Percentiles rank a stretch among this genome's conserved stretches.
phyloP scores from a whole-genome alignment of 2,329 filamentous ascomycete species.

The Claviceps pazoutovae region DNA sequence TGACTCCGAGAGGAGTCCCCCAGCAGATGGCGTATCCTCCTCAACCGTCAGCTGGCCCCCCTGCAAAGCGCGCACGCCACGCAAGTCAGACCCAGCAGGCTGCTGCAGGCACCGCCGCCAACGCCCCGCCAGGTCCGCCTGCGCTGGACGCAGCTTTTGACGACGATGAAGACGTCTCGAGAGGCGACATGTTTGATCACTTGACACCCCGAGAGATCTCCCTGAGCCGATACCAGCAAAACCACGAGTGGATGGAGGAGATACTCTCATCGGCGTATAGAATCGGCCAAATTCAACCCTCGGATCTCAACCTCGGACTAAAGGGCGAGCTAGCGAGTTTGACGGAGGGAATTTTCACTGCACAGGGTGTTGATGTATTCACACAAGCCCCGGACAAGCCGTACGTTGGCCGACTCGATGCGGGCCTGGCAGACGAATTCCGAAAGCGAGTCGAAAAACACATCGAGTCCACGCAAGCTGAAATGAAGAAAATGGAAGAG shows the following conservation, averaged over 20 bases:
- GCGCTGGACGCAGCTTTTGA: constrained; percentile 43
- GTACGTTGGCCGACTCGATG: constrained; percentile 50
- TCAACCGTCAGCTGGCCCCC: constrained; percentile 34
- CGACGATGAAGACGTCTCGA: constrained; percentile 78
- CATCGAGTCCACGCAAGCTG: constrained; percentile 57
- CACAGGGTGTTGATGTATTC: constrained; percentile 35
- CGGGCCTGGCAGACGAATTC: constrained; percentile 72
- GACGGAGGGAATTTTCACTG: constrained; percentile 74
- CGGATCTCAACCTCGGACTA: constrained; percentile 74
- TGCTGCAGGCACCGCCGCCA: constrained; percentile 6
- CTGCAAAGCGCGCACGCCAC: constrained; percentile 40
- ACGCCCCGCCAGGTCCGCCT: constrained; percentile 23
- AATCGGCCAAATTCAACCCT: constrained; percentile 70
- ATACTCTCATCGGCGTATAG: constrained; percentile 82
- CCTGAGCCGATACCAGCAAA: constrained; percentile 73
- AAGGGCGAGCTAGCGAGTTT: constrained; percentile 69
- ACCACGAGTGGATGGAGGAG: constrained; percentile 99
- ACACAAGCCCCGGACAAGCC: constrained; percentile 39
- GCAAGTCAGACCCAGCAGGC: constrained; percentile 25
- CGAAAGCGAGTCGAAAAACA: constrained; percentile 61
- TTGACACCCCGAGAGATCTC: constrained; percentile 84
- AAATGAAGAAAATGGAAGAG: constrained; percentile 73
- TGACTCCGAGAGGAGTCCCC: constrained; percentile 34
- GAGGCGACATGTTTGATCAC: constrained; percentile 81
- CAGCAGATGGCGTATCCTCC: constrained; percentile 50